Conservation (phyloP, 2,329 filamentous ascomycete species). For the Pseudopyricularia javanii region DNA sequence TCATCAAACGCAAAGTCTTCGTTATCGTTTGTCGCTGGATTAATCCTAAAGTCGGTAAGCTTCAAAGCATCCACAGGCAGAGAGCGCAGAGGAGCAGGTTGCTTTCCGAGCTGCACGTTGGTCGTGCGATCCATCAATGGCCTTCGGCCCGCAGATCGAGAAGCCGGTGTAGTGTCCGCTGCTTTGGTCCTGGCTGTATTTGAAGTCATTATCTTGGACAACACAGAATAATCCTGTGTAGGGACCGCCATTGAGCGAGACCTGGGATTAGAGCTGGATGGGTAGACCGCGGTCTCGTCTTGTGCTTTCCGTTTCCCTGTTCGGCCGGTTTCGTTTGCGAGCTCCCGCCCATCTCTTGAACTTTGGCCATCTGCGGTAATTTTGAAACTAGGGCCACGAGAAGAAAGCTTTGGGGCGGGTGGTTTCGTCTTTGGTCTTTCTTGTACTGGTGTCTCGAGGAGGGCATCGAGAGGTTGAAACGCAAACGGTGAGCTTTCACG, state of each 20-base stretch:
- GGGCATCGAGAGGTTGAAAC: neutral
- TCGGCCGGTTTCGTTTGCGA: neutral
- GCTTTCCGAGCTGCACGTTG: neutral
- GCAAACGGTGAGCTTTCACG: neutral
- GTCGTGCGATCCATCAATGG: neutral
- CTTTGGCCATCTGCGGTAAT: neutral
- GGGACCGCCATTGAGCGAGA: neutral
- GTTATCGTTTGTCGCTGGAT: constrained; percentile 59
- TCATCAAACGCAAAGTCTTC: constrained; percentile 62
- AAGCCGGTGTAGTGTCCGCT: neutral
- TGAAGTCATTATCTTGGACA: neutral
- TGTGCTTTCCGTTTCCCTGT: neutral
- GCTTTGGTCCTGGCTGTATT: neutral
- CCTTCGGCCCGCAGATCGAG: neutral
- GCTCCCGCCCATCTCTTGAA: too few species aligned
- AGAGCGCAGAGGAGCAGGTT: constrained; percentile 33
- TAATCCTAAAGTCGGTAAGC: constrained; percentile 70
- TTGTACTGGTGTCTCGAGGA: neutral
- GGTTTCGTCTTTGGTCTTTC: neutral
- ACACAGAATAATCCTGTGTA: neutral
- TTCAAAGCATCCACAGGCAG: constrained; percentile 44
- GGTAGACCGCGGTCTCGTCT: neutral
- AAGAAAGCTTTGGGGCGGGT: neutral
- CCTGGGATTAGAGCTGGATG: neutral
- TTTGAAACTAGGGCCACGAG: neutral